Evolutionary conservation across 768 basidiomycete species (phyloP).

Genomic region (Cystobasidium ongulense): DNA sequence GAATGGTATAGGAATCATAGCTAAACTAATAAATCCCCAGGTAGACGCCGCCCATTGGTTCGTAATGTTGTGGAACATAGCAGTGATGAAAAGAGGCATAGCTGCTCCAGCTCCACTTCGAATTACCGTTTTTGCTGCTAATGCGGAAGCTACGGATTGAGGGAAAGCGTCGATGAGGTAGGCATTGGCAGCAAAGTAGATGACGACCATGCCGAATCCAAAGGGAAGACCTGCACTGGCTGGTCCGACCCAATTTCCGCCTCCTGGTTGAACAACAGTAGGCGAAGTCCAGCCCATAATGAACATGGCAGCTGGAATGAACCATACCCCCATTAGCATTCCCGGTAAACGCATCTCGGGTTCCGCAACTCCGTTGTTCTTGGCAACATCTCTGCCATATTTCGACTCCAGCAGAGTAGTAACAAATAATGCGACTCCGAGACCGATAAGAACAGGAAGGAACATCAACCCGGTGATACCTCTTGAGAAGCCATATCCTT

Average conservation of each 20-base stretch:
- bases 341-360: constrained; percentile 26
- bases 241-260: constrained; percentile 38
- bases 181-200: constrained; percentile 9
- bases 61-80: background rate
- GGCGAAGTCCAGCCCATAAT: constrained; percentile 21
- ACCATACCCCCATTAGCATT: constrained; percentile 5
- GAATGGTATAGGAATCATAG: constrained; percentile 43
- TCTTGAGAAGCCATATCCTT: constrained; percentile 38
- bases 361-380: constrained; percentile 30
- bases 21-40: background rate
- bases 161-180: constrained; percentile 24
- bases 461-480: constrained; percentile 39
- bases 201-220: constrained; percentile 8
- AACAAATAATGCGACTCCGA: constrained; percentile 38
- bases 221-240: constrained; percentile 14
- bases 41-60: background rate
- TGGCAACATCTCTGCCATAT: constrained; percentile 26
- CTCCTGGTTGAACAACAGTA: background rate
- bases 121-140: constrained; percentile 12
- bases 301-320: constrained; percentile 22
- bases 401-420: constrained; percentile 31
- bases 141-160: constrained; percentile 6
- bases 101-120: constrained; percentile 10
- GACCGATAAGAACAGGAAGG: constrained; percentile 39
- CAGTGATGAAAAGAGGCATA: constrained; percentile 11